Base-by-base conservation (phyloP, 169 alveolate species). In the Plasmodium ovale region DNA sequence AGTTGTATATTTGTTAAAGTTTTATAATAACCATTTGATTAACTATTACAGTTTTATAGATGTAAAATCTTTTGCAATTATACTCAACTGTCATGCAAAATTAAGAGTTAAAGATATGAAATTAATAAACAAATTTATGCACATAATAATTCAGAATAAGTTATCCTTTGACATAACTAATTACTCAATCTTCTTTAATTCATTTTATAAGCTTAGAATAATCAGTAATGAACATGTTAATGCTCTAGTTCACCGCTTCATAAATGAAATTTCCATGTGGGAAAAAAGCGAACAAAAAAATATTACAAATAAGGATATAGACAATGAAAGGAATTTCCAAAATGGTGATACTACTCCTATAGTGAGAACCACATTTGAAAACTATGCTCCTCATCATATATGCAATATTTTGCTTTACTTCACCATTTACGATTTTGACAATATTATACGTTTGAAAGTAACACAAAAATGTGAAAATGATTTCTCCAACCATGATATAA, bases 71-170 rank as follows among this genome's bases (percentile, higher is more conserved):
- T 85, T 85, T 85, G 21, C 87, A 27, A 56, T 85, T 3, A 67
- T 85, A 29, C 49, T 85, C 27, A 85, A 85, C 56, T 12, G 87
- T 2, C 91, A 85, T n/a, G 91, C 91, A 54, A 85, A 85, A 69
- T 85, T 85, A 72, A 85, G 49, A 85, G 42, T 85, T 42, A 85
- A 69, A 33, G 91, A 85, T 49, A 67, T 85, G 67, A 67, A 85
- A 85, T 69, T 85, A 71, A 85, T 85, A 51, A 69, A 85, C 53
- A 85, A 85, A 64, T 85, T 85, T 60, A n/a, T 85, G 51, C 69
- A 56, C 12, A 85, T 68, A 3, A 68, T 79, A 64, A 10, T 79
- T n/a, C 69, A 79, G 65, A 64, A 79, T 2, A 56, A 69, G 3
- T 65, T 79, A 39, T 19, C 74, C 0, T 64, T 79, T 69, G 89